Evolutionary conservation across 805 yeast genomes (phyloP).

Genomic region (Candida dajiaensis): DNA sequence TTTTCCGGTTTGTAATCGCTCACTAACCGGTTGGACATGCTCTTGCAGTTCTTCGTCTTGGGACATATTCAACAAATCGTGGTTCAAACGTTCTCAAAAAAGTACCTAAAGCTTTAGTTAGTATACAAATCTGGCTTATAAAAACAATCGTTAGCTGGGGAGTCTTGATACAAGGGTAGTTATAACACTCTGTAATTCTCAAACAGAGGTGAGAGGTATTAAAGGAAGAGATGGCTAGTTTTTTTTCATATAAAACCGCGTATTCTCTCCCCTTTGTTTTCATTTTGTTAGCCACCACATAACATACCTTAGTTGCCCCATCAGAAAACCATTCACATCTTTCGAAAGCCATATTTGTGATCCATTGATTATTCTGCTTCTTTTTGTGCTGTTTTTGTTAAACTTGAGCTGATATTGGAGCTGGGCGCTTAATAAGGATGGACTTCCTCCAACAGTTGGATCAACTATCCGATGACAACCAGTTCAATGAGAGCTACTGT

Average conservation of each 20-base stretch:
- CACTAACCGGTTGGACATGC: slow-evolving; percentile 1
- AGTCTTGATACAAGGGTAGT: neutral
- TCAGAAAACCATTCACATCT: neutral
- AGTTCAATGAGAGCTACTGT: slow-evolving; percentile 2
- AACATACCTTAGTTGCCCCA: neutral
- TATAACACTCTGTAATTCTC: no score
- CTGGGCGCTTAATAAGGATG: slow-evolving; percentile 3
- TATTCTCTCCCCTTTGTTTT: neutral
- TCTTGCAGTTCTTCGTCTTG: slow-evolving; percentile 1
- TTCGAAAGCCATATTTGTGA: neutral
- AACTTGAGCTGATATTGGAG: neutral
- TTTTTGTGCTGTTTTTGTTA: neutral
- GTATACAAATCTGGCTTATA: neutral
- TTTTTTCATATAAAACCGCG: neutral
- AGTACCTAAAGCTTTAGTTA: neutral
- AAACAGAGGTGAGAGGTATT: no score
- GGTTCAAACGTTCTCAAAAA: neutral
- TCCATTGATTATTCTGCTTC: neutral
- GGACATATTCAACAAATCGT: neutral
- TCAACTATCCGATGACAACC: slow-evolving; percentile 9
- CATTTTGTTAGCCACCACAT: neutral
- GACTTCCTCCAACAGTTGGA: slow-evolving; percentile 10
- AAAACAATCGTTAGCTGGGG: no score
- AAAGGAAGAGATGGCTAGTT: no score
- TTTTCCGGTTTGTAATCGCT: neutral